Conservation (phyloP, 2,329 filamentous ascomycete genomes). For the Diplodia intermedia region DNA sequence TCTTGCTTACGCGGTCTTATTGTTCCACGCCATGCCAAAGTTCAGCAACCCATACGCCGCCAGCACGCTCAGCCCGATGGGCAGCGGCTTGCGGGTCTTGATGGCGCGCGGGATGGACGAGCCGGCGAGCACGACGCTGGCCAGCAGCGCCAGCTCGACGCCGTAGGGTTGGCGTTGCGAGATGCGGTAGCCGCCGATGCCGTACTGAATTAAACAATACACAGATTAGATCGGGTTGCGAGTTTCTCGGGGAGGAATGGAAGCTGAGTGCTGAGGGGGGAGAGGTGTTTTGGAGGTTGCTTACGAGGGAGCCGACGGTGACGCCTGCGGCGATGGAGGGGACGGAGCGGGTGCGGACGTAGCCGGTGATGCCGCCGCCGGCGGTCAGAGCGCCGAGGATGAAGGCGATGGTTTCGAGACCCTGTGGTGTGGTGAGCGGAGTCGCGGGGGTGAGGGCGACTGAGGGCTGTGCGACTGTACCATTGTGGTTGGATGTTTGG, state of each 20-base stretch:
- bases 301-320: constrained; percentile 74
- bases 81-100: constrained; percentile 82
- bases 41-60: constrained; percentile 79
- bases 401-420: constrained; percentile 70
- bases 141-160: constrained; percentile 85
- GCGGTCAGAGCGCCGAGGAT: constrained; percentile 83
- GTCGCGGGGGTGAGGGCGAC: neutral
- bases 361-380: constrained; percentile 86
- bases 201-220: constrained; percentile 59
- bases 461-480: constrained; percentile 9
- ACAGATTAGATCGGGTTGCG: neutral
- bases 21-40: constrained; percentile 73
- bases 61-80: constrained; percentile 77
- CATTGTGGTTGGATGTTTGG: constrained; percentile 13
- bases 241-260: neutral
- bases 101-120: constrained; percentile 87
- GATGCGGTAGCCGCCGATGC: constrained; percentile 81
- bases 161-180: constrained; percentile 79
- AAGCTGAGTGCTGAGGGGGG: neutral
- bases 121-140: constrained; percentile 82
- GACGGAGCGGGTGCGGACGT: constrained; percentile 80
- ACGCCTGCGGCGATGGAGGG: constrained; percentile 86
- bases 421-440: constrained; percentile 35
- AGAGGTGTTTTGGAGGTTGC: constrained; percentile 41
- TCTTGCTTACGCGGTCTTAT: constrained; percentile 31